A percentile compares a stretch with the other conserved stretches of the same genome.
Evolutionary conservation across 2,329 filamentous ascomycete species (phyloP).

Genomic region (Penicillium sp.): DNA sequence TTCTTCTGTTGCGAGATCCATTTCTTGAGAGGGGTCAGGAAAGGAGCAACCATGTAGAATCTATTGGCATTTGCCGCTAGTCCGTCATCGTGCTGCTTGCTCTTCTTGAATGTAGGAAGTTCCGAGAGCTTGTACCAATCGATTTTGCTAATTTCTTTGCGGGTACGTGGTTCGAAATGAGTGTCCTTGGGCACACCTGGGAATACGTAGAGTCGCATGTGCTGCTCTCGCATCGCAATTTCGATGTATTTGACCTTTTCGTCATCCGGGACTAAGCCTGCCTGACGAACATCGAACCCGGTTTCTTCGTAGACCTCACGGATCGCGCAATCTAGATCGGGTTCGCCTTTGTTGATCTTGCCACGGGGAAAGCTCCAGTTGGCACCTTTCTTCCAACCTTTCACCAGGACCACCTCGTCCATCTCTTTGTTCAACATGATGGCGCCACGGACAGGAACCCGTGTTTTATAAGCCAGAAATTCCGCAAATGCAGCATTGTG

Average conservation of each 20-base stretch:
- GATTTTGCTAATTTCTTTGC: constrained; percentile 97
- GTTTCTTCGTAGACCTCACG: constrained; percentile 97
- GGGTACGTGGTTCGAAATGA: constrained; percentile 80
- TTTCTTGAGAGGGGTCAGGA: constrained; percentile 78
- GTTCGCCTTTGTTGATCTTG: constrained; percentile 97
- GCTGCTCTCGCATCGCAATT: constrained; percentile 85
- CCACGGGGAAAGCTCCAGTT: constrained; percentile 96
- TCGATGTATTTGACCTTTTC: constrained; percentile 79
- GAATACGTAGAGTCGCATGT: constrained; percentile 90
- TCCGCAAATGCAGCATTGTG: constrained; percentile 83
- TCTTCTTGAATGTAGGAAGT: constrained; percentile 75
- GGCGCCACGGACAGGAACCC: constrained; percentile 88
- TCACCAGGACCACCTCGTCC: constrained; percentile 90
- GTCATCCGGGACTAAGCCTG: constrained; percentile 71
- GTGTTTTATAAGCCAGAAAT: constrained; percentile 90
- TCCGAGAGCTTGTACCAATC: constrained; percentile 91
- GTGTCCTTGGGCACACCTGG: constrained; percentile 83
- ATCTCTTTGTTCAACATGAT: constrained; percentile 92
- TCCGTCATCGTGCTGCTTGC: constrained; percentile 63
- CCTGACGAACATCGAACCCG: constrained; percentile 74
- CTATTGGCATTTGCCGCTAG: constrained; percentile 69
- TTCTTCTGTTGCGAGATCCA: constrained; percentile 87
- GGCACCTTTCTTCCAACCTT: constrained; percentile 95
- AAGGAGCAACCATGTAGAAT: constrained; percentile 98
- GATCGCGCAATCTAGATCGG: constrained; percentile 88